phyloP scores from a whole-genome alignment of 805 yeast species.

The Tetrapisispora phaffii region DNA sequence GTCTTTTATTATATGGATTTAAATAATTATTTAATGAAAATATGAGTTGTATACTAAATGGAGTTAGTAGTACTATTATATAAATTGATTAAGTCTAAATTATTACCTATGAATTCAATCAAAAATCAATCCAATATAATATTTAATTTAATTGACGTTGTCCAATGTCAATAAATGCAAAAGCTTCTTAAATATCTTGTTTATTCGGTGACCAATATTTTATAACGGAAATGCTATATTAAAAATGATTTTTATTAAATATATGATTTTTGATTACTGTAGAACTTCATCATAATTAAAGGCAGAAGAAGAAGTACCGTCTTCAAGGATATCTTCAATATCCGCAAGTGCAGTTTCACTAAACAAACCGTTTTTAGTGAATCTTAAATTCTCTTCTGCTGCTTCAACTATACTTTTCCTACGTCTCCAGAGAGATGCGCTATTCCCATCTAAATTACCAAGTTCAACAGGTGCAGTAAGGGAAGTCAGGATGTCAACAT shows the following conservation, averaged over 20 bases:
- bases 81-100: background rate
- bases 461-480: slow-evolving; percentile 28
- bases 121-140: background rate
- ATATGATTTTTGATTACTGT: slow-evolving; percentile 8
- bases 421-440: slow-evolving; percentile 36
- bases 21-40: background rate
- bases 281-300: slow-evolving; percentile 22
- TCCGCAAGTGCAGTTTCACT: slow-evolving; percentile 66
- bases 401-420: slow-evolving; percentile 67
- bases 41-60: background rate
- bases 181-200: background rate
- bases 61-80: background rate
- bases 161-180: background rate
- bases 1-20: background rate
- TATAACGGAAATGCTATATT: background rate
- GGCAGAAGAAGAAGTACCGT: slow-evolving; percentile 10
- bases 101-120: background rate
- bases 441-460: slow-evolving; percentile 15
- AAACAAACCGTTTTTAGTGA: slow-evolving; percentile 67
- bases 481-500: slow-evolving; percentile 27
- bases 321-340: slow-evolving; percentile 48
- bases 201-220: background rate
- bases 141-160: background rate
- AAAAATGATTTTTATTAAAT: background rate
- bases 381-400: slow-evolving; percentile 62